Percentiles rank a stretch among this genome's conserved stretches.
phyloP scores from a whole-genome alignment of 306 rosid genomes.

The Castanopsis chinensis region DNA sequence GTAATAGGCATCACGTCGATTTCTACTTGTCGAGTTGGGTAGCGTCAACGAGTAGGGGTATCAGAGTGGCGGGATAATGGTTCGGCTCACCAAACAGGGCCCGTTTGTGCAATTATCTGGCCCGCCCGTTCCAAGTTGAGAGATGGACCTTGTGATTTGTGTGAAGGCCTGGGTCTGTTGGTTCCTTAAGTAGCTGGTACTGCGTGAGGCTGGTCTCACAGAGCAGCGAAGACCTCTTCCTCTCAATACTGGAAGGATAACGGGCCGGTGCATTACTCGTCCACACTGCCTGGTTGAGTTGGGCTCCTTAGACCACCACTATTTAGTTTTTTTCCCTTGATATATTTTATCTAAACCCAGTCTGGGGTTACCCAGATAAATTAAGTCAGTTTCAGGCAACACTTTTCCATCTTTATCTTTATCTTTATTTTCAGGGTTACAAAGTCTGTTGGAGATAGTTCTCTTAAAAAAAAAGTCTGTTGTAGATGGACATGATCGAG shows the following conservation, averaged over 20 bases:
- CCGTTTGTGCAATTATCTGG: rapidly evolving
- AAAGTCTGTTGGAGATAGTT: too few species aligned
- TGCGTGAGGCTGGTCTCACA: conserved; percentile 3
- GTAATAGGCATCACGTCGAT: too few species aligned
- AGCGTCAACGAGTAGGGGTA: neutral
- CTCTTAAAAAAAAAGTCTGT: too few species aligned
- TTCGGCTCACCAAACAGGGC: neutral
- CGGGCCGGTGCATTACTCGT: neutral
- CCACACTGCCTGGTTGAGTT: neutral
- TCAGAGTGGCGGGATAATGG: neutral
- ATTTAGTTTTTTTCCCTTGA: too few species aligned
- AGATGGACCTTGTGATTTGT: neutral
- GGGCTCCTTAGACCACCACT: too few species aligned
- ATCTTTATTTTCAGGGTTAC: too few species aligned
- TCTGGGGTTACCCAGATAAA: too few species aligned
- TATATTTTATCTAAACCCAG: too few species aligned
- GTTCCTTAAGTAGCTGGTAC: neutral
- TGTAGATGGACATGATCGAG: too few species aligned
- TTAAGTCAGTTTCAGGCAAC: too few species aligned
- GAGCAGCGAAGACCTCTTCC: neutral
- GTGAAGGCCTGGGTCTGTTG: neutral
- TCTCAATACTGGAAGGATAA: neutral
- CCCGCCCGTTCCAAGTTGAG: neutral
- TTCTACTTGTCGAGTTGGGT: neutral
- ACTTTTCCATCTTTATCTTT: too few species aligned